phyloP scores from a whole-genome alignment of 1,284 basidiomycete genomes.

The Boletus sp. region DNA sequence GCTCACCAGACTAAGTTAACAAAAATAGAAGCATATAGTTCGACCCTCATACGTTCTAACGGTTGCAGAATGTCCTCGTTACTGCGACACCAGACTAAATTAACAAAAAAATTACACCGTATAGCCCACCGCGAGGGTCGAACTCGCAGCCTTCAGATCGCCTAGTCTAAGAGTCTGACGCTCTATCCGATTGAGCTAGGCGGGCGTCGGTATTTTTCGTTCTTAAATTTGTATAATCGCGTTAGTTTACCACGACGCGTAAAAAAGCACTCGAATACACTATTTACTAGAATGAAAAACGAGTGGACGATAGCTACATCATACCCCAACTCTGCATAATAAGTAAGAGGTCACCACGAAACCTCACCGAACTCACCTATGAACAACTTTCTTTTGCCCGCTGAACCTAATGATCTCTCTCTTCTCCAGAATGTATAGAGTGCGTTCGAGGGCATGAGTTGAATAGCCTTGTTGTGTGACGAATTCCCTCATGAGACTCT shows the following conservation, averaged over 20 bases:
- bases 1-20: too few species aligned
- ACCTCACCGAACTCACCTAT: constrained; percentile 33
- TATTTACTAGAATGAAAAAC: neutral
- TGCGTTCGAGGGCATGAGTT: constrained; percentile 89
- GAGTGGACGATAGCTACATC: neutral
- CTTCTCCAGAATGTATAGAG: constrained; percentile 92
- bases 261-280: neutral
- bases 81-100: too few species aligned
- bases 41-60: too few species aligned
- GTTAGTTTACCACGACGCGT: neutral
- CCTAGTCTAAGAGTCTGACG: constrained; percentile 60
- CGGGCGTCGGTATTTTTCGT: too few species aligned
- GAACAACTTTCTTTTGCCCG: constrained; percentile 53
- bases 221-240: too few species aligned
- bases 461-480: constrained; percentile 90
- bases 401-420: constrained; percentile 86
- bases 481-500: constrained; percentile 92
- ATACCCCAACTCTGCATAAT: constrained; percentile 32
- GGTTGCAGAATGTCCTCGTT: too few species aligned
- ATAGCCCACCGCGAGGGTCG: constrained; percentile 86
- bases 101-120: too few species aligned
- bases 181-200: constrained; percentile 87
- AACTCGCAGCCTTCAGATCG: constrained; percentile 86
- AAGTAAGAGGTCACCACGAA: constrained; percentile 3
- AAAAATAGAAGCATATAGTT: too few species aligned